Conservation (phyloP, 805 yeast species). For the Saccharomycopsis amapae region DNA sequence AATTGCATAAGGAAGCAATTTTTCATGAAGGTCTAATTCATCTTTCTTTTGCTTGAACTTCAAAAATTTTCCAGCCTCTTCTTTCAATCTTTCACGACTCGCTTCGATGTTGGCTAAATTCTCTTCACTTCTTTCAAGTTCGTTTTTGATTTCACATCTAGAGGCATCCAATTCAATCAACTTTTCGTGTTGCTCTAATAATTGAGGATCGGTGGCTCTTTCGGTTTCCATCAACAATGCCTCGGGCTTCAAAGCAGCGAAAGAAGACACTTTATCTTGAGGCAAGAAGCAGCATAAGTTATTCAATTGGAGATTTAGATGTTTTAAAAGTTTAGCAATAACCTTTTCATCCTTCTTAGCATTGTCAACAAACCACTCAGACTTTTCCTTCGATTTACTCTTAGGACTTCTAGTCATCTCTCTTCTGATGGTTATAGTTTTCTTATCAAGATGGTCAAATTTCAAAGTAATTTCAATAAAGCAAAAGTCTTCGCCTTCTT, state of each 20-base stretch:
- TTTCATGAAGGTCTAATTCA: conserved; percentile 42
- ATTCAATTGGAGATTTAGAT: conserved; percentile 74
- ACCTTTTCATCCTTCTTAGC: conserved; percentile 33
- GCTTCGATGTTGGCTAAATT: conserved; percentile 30
- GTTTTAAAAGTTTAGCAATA: conserved; percentile 39
- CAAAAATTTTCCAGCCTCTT: conserved; percentile 41
- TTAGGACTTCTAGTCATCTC: conserved; percentile 34
- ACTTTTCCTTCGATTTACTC: conserved; percentile 29
- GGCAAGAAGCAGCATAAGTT: conserved; percentile 92
- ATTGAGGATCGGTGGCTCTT: conserved; percentile 61
- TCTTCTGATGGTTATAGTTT: conserved; percentile 37
- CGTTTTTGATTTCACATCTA: conserved; percentile 33
- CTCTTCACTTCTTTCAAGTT: conserved; percentile 28
- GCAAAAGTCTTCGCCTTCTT: conserved; percentile 48
- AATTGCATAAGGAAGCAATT: conserved; percentile 42
- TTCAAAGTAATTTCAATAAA: conserved; percentile 46
- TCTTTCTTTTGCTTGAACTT: conserved; percentile 40
- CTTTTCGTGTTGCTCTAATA: conserved; percentile 49
- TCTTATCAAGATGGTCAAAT: conserved; percentile 29
- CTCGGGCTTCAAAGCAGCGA: conserved; percentile 75
- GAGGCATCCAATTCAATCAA: conserved; percentile 46
- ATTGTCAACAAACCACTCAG: conserved; percentile 48
- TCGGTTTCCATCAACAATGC: conserved; percentile 70
- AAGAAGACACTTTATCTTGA: conserved; percentile 90
- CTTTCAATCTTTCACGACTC: conserved; percentile 35